A percentile compares a stretch with the other conserved stretches of the same genome.
These are phyloP conservation scores for Eucalyptus urophylla DNA, from an alignment of 345 rosid species.

Conservation along the genomic window DNA sequence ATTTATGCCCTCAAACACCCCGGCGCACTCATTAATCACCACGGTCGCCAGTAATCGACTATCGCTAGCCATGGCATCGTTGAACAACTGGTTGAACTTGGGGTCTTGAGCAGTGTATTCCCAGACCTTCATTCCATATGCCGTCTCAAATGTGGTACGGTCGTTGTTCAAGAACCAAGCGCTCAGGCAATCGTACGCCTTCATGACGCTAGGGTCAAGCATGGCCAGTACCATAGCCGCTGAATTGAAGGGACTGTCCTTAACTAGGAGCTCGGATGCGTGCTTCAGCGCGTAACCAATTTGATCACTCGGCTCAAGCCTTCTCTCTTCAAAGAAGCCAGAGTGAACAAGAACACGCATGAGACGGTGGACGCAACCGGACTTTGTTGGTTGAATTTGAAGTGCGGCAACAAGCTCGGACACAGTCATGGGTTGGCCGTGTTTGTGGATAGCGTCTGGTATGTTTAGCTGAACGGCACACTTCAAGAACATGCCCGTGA, in stretches of 20 bases:
- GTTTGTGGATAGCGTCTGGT: conserved; percentile 20
- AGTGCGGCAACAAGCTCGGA: conserved; percentile 4
- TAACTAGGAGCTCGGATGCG: conserved; percentile 6
- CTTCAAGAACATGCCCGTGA: not conserved
- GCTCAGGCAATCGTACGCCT: too few species aligned
- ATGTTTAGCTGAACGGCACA: not conserved
- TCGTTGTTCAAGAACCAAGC: too few species aligned
- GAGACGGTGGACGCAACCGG: conserved; percentile 1
- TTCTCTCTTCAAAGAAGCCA: conserved; percentile 12
- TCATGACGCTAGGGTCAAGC: too few species aligned
- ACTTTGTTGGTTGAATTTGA: not conserved
- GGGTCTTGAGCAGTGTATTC: too few species aligned
- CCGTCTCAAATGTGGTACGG: too few species aligned
- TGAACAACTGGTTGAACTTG: too few species aligned
- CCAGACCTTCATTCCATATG: too few species aligned
- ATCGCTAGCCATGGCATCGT: too few species aligned
- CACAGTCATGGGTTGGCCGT: conserved; percentile 18
- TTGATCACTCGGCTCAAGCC: too few species aligned
- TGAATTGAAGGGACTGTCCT: not conserved
- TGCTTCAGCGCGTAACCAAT: conserved; percentile 2
- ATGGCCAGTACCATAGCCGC: too few species aligned
- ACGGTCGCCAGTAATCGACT: too few species aligned
- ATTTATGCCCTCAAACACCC: conserved; percentile 4
- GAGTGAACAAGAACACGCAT: conserved; percentile 21
- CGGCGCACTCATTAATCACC: too few species aligned